Percentiles rank a stretch among this genome's conserved stretches.
Conservation (phyloP, 2,329 filamentous ascomycete species). For the Aspergillus ibericus region DNA sequence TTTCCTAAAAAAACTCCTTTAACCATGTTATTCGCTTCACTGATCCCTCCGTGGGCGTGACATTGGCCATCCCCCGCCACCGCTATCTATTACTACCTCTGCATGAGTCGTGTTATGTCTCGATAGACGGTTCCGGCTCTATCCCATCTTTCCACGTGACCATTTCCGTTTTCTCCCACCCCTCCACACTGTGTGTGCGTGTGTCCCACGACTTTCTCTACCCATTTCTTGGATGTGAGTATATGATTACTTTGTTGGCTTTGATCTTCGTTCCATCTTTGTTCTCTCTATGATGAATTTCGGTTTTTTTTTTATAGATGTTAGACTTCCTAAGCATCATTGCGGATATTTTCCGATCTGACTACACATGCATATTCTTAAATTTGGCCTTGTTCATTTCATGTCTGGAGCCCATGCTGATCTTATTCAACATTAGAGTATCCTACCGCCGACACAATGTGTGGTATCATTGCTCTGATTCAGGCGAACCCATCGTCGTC, state of each 20-base stretch:
- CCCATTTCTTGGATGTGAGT: conserved; percentile 20
- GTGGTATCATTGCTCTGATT: conserved; percentile 63
- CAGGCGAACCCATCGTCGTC: conserved; percentile 56
- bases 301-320: conserved; percentile 48
- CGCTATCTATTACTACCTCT: conserved; percentile 3
- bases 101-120: conserved; percentile 21
- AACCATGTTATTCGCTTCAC: conserved; percentile 24
- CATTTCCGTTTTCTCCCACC: conserved; percentile 12
- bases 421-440: conserved; percentile 22
- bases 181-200: conserved; percentile 20
- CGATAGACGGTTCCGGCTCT: conserved; percentile 16
- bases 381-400: conserved; percentile 11
- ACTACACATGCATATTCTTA: conserved; percentile 15
- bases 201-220: conserved; percentile 10
- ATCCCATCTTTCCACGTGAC: conserved; percentile 10
- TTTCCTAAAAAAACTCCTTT: conserved; percentile 24
- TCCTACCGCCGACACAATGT: conserved; percentile 50
- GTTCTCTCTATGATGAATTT: conserved; percentile 41
- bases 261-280: conserved; percentile 1
- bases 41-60: conserved; percentile 25
- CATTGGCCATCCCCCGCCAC: conserved; percentile 11
- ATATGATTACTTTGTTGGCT: conserved; percentile 18
- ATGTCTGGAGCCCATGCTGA: conserved; percentile 19
- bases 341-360: conserved; percentile 44
- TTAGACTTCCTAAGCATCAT: conserved; percentile 50